Evolutionary conservation across 129 eudicot genomes (phyloP).

Genomic region (Glebionis coronaria): DNA sequence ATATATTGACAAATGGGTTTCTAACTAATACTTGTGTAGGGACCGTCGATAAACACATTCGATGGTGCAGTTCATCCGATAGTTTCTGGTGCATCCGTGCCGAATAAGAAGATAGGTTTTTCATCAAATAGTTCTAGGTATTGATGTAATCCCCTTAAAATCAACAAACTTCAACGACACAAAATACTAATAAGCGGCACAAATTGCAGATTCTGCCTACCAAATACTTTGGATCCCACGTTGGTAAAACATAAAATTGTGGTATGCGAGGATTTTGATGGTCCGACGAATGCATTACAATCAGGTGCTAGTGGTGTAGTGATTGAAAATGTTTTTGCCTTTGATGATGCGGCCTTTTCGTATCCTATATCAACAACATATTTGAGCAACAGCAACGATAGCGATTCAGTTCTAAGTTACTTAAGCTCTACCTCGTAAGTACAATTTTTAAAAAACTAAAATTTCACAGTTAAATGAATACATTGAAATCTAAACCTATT

Average conservation of each 20-base stretch:
- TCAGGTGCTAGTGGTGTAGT: slow-evolving; percentile 34
- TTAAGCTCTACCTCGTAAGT: slow-evolving; percentile 37
- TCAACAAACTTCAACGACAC: too few relatives aligned
- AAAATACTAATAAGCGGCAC: background rate
- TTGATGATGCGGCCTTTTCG: slow-evolving; percentile 26
- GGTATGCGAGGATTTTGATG: slow-evolving; percentile 23
- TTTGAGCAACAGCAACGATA: slow-evolving; percentile 24
- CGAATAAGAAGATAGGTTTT: slow-evolving; percentile 33
- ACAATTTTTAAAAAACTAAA: background rate
- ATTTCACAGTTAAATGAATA: background rate
- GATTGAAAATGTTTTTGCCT: slow-evolving; percentile 26
- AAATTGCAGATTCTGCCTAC: slow-evolving; percentile 29
- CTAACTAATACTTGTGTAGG: slow-evolving; percentile 12
- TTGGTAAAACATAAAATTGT: slow-evolving; percentile 32
- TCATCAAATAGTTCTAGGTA: slow-evolving; percentile 35
- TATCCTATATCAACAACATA: slow-evolving; percentile 36
- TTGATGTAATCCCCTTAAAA: too few relatives aligned
- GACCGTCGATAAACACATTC: slow-evolving; percentile 42
- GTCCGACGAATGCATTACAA: slow-evolving; percentile 1
- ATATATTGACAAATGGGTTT: background rate
- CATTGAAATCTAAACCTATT: background rate
- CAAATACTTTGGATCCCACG: slow-evolving; percentile 27
- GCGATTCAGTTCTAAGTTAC: slow-evolving; percentile 29
- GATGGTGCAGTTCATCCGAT: slow-evolving; percentile 25
- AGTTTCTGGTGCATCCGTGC: slow-evolving; percentile 43